Evolutionary conservation across 139 green algal species (phyloP), one percentile per base, ranked within the genome.

Genomic region (Chlamydomonas schloesseri): DNA sequence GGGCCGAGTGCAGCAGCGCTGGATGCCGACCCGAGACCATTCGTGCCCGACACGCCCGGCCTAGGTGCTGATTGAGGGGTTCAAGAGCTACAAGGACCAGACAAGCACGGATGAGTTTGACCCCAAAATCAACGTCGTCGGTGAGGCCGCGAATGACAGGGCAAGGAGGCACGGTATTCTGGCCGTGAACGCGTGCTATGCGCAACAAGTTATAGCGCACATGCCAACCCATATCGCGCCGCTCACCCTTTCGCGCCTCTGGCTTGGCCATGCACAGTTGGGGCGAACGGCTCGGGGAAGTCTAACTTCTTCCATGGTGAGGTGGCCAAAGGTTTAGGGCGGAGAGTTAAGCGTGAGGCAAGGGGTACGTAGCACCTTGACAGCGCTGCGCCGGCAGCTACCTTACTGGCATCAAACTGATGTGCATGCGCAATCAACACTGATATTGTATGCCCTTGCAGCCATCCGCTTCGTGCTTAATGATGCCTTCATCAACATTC

Each of bases 301-400:
- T 98, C 95, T 23, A 99, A 99, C 90, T 99, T 99, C 86, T 99
- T 99, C 87, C 94, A 99, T 83, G 97, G 97, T 99, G 82, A 69
- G 93, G 20, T n/a, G n/a, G n/a, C n/a, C n/a, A n/a, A n/a, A n/a
- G n/a, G n/a, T n/a, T n/a, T n/a, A n/a, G n/a, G n/a, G n/a, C n/a
- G n/a, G n/a, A n/a, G n/a, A n/a, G n/a, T n/a, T n/a, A n/a, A n/a
- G n/a, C n/a, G n/a, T n/a, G n/a, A n/a, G n/a, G n/a, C n/a, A n/a
- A n/a, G n/a, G n/a, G n/a, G n/a, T n/a, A n/a, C n/a, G n/a, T n/a
- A n/a, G n/a, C n/a, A n/a, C n/a, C n/a, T n/a, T n/a, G n/a, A n/a
- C n/a, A n/a, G n/a, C n/a, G n/a, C n/a, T n/a, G n/a, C n/a, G n/a
- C n/a, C n/a, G n/a, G n/a, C n/a, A n/a, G n/a, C n/a, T n/a, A n/a